These are phyloP conservation scores for Mrakiaceae sp. DNA, from an alignment of 1,284 basidiomycete genomes.

Conservation along the genomic window DNA sequence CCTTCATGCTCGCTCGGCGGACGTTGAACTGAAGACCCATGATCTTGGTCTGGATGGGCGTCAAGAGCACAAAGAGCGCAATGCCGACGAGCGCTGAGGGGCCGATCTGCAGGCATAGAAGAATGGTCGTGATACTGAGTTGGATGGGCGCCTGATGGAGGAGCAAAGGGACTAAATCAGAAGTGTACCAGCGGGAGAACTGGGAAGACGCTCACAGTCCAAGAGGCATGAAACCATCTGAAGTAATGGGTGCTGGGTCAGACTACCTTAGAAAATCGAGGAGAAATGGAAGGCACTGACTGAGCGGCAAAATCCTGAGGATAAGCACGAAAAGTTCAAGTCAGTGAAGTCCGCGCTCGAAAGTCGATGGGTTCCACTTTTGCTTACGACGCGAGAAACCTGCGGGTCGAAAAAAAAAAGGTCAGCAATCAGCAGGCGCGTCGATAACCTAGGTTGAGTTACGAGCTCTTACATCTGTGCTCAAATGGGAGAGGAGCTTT, in stretches of 20 bases:
- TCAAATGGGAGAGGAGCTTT: slow-evolving; percentile 61
- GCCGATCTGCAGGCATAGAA: slow-evolving; percentile 43
- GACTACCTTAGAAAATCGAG: not conserved
- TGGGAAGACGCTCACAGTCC: not conserved
- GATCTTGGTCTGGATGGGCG: slow-evolving; percentile 56
- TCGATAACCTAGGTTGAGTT: too few relatives aligned
- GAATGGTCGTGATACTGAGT: slow-evolving; percentile 37
- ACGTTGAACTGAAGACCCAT: slow-evolving; percentile 57
- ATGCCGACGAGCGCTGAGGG: slow-evolving; percentile 67
- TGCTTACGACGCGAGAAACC: slow-evolving; percentile 25
- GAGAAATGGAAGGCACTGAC: slow-evolving; percentile 20
- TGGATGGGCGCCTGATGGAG: slow-evolving; percentile 59
- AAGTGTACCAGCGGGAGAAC: not conserved
- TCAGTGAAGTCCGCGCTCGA: too few relatives aligned
- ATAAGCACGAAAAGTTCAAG: too few relatives aligned
- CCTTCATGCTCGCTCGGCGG: slow-evolving; percentile 46
- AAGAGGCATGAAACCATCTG: slow-evolving; percentile 43
- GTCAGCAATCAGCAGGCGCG: not conserved
- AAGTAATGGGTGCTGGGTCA: slow-evolving; percentile 13
- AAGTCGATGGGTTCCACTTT: too few relatives aligned
- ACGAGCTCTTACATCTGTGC: slow-evolving; percentile 46
- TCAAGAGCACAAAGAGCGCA: slow-evolving; percentile 54
- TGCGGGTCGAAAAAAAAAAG: slow-evolving; percentile 8
- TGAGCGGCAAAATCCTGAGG: slow-evolving; percentile 29
- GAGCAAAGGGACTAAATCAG: slow-evolving; percentile 17